These are phyloP conservation scores for Rubus parviflorus DNA, from an alignment of 306 rosid genomes.

Conservation along the genomic window DNA sequence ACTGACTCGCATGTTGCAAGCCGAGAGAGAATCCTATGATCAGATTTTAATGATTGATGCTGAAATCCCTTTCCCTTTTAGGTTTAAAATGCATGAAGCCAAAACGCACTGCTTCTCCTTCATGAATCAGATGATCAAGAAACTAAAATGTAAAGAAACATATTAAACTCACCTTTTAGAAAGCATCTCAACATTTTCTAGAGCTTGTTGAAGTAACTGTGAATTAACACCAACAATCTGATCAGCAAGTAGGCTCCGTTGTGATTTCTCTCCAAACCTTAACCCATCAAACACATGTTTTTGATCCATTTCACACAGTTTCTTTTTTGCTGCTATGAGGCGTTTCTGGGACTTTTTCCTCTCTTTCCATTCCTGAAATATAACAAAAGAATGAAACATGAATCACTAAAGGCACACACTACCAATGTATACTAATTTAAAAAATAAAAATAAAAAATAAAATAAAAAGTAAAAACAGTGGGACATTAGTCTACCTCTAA, in stretches of 20 bases:
- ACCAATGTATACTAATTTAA: not conserved
- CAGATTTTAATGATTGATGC: not conserved
- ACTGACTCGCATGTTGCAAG: not conserved
- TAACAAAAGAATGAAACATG: conserved; percentile 15
- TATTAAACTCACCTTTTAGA: conserved; percentile 54
- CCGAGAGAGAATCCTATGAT: not conserved
- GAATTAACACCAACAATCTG: conserved; percentile 77
- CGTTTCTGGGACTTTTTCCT: conserved; percentile 74
- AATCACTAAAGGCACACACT: conserved; percentile 22
- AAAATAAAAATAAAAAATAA: not conserved
- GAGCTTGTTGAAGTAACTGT: conserved; percentile 60
- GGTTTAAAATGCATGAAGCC: not conserved
- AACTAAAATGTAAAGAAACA: conserved; percentile 17
- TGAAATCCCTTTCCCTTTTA: not conserved
- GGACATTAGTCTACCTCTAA: not conserved
- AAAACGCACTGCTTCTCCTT: not conserved
- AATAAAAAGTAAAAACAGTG: too few relatives aligned
- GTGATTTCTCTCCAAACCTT: conserved; percentile 74
- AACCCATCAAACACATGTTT: conserved; percentile 77
- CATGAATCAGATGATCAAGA: conserved; percentile 6
- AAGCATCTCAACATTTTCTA: conserved; percentile 50
- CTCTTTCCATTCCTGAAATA: conserved; percentile 92
- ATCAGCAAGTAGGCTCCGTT: conserved; percentile 74
- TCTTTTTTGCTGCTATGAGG: conserved; percentile 89
- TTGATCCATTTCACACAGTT: conserved; percentile 79